Evolutionary conservation across 306 rosid species (phyloP), one percentile per base, ranked within the genome.

Genomic region (Dalbergia cultrata): DNA sequence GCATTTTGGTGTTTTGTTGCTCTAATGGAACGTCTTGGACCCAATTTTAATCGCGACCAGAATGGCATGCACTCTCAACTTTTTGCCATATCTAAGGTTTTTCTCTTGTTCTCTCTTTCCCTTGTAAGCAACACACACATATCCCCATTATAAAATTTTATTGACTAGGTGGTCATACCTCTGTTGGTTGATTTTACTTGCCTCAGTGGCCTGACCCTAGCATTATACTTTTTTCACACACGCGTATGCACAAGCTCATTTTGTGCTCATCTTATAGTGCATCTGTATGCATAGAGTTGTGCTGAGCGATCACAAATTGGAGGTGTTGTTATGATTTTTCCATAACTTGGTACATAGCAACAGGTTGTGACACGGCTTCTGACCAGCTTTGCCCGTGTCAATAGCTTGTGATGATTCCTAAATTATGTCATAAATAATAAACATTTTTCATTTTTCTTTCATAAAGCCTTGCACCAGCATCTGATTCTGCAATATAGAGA

Each of bases 1-100:
- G 87, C 99, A 66, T 96, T 96, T 88, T 96, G 99, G 99, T 96
- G 98, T 86, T 96, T 96, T 84, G 98, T 89, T 81, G 90, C 94
- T 18, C 84, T 96, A 67, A 89, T 96, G 99, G 97, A 90, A 77
- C 97, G 97, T 47, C 93, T 96, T 21, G 99, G 99, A 79, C 97
- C 99, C 69, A 96, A 96, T 87, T 96, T 96, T 80, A 96, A 96
- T 78, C 99, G 98, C 49, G 98, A 96, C 84, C 99, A 96, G 85
- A 96, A 89, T 58, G 99, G 99, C 88, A 96, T 96, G 99, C 99
- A 96, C 83, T 91, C 98, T 75, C 99, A 96, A 85, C 98, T 96
- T 54, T 96, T 96, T 90, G 94, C 99, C n/a, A 81, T 96, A 84
- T 92, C 94, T 10, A 96, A 96, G 99, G 99, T 96, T 63, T 59